These are phyloP conservation scores for Suillus subaureus DNA, from an alignment of 768 basidiomycete genomes.

Conservation along the genomic window DNA sequence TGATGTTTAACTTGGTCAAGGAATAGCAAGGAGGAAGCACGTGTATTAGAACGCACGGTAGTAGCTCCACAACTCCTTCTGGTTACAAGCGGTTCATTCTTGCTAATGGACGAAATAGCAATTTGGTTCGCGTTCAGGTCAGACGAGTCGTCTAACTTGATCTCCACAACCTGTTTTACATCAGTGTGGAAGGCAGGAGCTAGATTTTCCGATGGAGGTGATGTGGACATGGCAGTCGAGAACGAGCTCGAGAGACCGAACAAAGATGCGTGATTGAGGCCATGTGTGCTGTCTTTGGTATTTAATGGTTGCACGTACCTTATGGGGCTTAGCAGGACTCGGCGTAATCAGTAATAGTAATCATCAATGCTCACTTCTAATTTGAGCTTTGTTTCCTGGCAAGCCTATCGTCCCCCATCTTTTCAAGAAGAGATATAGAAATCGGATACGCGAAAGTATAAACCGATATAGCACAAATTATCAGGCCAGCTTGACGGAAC, in stretches of 20 bases:
- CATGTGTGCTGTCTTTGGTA: not conserved
- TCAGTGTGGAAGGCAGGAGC: conserved; percentile 7
- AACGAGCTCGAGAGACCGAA: not conserved
- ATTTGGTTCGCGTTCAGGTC: conserved; percentile 16
- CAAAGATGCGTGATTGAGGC: not conserved
- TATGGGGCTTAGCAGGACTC: not conserved
- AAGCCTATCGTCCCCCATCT: not conserved
- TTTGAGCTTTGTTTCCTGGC: not conserved
- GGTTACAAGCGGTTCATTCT: conserved; percentile 70
- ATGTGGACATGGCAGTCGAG: conserved; percentile 15
- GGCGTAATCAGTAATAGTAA: not conserved
- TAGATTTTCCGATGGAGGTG: conserved; percentile 11
- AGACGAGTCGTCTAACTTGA: conserved; percentile 8
- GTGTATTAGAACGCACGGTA: conserved; percentile 51
- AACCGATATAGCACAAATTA: not conserved
- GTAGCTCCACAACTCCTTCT: conserved; percentile 80
- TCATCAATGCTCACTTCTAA: not conserved
- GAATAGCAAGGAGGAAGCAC: not conserved
- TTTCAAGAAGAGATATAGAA: not conserved
- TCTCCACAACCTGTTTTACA: conserved; percentile 16
- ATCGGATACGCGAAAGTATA: not conserved
- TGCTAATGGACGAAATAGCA: conserved; percentile 43
- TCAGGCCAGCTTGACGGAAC: too few relatives aligned
- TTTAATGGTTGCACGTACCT: not conserved
- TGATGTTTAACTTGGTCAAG: conserved; percentile 23